Percentiles rank a stretch among this genome's conserved stretches.
phyloP scores from a whole-genome alignment of 2,329 filamentous ascomycete genomes.

The Pseudocercospora pini-densiflorae region DNA sequence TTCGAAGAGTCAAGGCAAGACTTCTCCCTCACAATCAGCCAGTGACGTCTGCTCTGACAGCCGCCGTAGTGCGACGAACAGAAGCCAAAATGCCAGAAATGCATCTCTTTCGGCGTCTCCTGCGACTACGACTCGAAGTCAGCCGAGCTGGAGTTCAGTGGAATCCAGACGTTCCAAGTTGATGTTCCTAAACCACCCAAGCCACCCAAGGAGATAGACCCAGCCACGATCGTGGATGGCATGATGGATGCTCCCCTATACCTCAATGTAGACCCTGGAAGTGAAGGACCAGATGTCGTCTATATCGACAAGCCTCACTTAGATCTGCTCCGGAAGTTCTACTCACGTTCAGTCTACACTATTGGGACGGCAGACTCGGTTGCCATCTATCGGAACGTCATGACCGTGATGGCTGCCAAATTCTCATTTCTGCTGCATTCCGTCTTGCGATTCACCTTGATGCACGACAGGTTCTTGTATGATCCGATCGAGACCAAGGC shows the following conservation, averaged over 20 bases:
- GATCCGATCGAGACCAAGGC: slow-evolving; percentile 25
- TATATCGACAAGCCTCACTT: slow-evolving; percentile 28
- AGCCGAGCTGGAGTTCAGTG: slow-evolving; percentile 28
- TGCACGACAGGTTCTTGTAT: slow-evolving; percentile 57
- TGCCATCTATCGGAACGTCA: slow-evolving; percentile 29
- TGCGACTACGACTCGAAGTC: slow-evolving; percentile 51
- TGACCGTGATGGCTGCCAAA: slow-evolving; percentile 18
- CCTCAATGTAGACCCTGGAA: slow-evolving; percentile 19
- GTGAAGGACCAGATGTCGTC: slow-evolving; percentile 18
- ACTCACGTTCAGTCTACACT: slow-evolving; percentile 30
- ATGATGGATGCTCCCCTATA: slow-evolving; percentile 27
- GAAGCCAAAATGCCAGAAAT: slow-evolving; percentile 56
- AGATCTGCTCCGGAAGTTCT: slow-evolving; percentile 32
- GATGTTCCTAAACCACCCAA: slow-evolving; percentile 4
- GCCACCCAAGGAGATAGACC: slow-evolving; percentile 16
- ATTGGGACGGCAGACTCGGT: slow-evolving; percentile 32
- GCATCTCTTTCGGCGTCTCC: slow-evolving; percentile 51
- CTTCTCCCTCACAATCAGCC: neutral
- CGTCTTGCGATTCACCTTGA: slow-evolving; percentile 56
- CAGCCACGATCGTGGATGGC: slow-evolving; percentile 10
- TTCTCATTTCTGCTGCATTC: slow-evolving; percentile 61
- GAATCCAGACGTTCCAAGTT: slow-evolving; percentile 30
- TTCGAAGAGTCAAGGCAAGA: slow-evolving; percentile 57
- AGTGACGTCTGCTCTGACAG: neutral
- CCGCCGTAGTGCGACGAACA: slow-evolving; percentile 57